phyloP scores from a whole-genome alignment of 2,329 filamentous ascomycete genomes.

The Arthrinium puccinioides region DNA sequence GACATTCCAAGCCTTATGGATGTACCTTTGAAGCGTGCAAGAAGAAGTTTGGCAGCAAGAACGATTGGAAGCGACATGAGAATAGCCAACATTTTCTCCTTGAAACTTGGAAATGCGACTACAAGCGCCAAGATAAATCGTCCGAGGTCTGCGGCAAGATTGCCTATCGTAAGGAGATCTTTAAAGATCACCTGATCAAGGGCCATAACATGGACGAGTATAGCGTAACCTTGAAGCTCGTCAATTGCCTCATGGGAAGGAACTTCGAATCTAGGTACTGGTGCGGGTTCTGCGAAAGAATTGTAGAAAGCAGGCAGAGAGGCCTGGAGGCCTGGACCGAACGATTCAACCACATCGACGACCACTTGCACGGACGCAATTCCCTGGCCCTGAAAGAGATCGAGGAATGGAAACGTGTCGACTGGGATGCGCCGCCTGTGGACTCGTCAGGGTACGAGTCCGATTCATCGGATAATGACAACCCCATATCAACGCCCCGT shows the following conservation, averaged over 20 bases:
- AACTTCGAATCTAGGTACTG: constrained; percentile 65
- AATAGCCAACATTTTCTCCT: constrained; percentile 67
- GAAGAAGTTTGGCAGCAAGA: constrained; percentile 82
- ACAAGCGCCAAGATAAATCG: constrained; percentile 17
- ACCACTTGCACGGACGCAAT: constrained; percentile 54
- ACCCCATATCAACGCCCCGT: constrained; percentile 10
- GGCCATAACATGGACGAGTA: constrained; percentile 34
- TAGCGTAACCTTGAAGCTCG: constrained; percentile 35
- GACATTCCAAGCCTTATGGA: constrained; percentile 73
- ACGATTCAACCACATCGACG: constrained; percentile 66
- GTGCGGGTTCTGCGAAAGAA: constrained; percentile 73
- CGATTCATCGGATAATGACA: constrained; percentile 12
- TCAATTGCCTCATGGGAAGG: constrained; percentile 52
- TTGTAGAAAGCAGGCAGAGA: constrained; percentile 43
- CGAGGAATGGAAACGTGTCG: constrained; percentile 45
- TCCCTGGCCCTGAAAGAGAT: constrained; percentile 33
- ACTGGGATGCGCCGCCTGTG: constrained; percentile 13
- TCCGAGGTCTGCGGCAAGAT: constrained; percentile 45
- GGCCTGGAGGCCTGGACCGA: constrained; percentile 50
- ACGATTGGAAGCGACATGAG: constrained; percentile 91
- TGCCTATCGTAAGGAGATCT: constrained; percentile 50
- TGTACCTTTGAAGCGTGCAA: constrained; percentile 67
- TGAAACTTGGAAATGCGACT: constrained; percentile 65
- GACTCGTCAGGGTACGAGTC: constrained; percentile 4
- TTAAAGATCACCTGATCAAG: constrained; percentile 52